phyloP scores from a whole-genome alignment of 805 yeast species.

The Saccharomyces paradoxus region DNA sequence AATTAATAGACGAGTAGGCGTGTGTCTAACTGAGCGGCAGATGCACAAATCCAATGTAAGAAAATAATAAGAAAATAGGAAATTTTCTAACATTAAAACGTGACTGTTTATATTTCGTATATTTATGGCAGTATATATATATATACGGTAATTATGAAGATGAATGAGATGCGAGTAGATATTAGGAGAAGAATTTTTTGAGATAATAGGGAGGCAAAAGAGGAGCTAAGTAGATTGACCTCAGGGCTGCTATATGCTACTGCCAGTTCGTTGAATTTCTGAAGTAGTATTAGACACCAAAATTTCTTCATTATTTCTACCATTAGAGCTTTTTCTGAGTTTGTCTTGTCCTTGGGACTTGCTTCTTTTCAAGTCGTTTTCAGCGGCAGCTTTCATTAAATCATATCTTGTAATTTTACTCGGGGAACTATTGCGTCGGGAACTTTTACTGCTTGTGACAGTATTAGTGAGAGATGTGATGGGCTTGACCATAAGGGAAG shows the following conservation, averaged over 20 bases:
- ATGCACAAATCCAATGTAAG: too few species aligned
- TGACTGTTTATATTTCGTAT: background rate
- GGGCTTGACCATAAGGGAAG: background rate
- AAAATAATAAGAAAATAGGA: background rate
- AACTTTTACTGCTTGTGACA: background rate
- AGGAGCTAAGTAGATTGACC: background rate
- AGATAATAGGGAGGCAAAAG: background rate
- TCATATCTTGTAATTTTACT: constrained; percentile 18
- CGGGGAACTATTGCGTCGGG: background rate
- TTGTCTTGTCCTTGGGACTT: background rate
- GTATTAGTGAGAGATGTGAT: constrained; percentile 4
- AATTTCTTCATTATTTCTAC: background rate
- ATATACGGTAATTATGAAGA: background rate
- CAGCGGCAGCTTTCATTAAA: constrained; percentile 14
- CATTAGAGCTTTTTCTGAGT: background rate
- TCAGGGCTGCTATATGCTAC: background rate
- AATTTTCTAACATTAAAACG: background rate
- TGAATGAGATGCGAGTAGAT: background rate
- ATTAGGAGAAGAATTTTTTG: background rate
- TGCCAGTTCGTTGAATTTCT: background rate
- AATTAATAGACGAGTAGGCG: background rate
- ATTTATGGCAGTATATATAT: background rate
- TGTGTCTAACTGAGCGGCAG: background rate
- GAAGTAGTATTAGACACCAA: background rate
- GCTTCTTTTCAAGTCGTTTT: constrained; percentile 2